Conservation (phyloP, 2,329 filamentous ascomycete genomes). For the Periglandula ipomoeae region DNA sequence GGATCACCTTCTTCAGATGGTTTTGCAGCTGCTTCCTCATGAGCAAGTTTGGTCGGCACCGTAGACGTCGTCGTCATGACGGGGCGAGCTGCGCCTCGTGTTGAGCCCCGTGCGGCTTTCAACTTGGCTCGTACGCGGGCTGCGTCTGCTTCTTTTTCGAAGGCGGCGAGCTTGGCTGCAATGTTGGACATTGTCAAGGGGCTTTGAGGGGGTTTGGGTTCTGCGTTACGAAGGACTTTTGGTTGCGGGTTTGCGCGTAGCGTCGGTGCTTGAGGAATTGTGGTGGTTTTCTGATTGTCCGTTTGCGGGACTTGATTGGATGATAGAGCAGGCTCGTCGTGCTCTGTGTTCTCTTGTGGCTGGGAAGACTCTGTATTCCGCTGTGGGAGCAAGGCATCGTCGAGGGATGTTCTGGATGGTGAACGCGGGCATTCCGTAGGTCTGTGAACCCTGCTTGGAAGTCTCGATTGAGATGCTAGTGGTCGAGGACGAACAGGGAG, state of each 20-base stretch:
- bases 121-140: constrained; percentile 55
- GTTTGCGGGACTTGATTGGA: neutral
- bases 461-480: constrained; percentile 3
- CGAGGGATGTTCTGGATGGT: constrained; percentile 22
- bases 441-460: constrained; percentile 2
- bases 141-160: constrained; percentile 54
- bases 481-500: constrained; percentile 15
- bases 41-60: neutral
- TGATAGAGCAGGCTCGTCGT: neutral
- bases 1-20: no score
- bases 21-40: neutral
- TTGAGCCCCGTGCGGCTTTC: constrained; percentile 38
- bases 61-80: constrained; percentile 9
- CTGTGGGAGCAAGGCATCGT: constrained; percentile 23
- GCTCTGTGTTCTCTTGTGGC: constrained; percentile 2
- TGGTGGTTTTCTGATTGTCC: neutral
- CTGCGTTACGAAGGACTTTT: neutral
- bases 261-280: neutral
- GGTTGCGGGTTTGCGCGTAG: neutral
- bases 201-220: constrained; percentile 34
- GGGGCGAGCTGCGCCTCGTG: constrained; percentile 21
- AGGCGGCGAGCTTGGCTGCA: constrained; percentile 53
- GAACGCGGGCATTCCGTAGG: constrained; percentile 14
- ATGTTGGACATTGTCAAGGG: constrained; percentile 54
- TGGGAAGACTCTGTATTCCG: constrained; percentile 10